phyloP scores from a whole-genome alignment of 805 yeast species.

The Starmera dryadoides region DNA sequence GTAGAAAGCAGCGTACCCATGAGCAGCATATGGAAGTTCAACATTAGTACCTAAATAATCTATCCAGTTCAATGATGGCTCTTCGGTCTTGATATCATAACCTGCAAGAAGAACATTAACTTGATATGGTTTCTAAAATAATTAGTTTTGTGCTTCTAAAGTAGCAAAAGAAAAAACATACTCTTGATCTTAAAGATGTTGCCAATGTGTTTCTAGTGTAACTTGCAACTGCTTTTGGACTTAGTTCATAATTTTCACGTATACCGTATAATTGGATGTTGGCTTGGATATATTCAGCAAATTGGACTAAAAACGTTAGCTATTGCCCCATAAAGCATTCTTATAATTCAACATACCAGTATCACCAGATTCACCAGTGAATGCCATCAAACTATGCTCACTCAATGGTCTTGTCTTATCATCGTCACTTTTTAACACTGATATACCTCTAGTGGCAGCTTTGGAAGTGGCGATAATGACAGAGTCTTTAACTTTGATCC shows the following conservation, averaged over 20 bases:
- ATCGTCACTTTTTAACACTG: conserved; percentile 70
- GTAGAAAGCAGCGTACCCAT: conserved; percentile 97
- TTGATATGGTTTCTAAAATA: conserved; percentile 71
- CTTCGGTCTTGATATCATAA: conserved; percentile 48
- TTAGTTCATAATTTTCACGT: conserved; percentile 75
- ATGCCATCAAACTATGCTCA: conserved; percentile 76
- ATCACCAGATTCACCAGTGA: conserved; percentile 94
- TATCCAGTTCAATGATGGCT: conserved; percentile 75
- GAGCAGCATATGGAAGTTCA: conserved; percentile 92
- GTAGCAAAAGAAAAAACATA: conserved; percentile 6
- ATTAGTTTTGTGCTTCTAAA: neutral
- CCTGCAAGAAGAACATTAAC: conserved; percentile 90
- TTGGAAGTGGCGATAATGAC: conserved; percentile 91
- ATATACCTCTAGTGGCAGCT: conserved; percentile 87
- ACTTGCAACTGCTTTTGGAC: conserved; percentile 81
- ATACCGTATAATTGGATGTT: conserved; percentile 82
- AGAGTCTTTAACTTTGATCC: conserved; percentile 73
- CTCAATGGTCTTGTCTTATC: conserved; percentile 75
- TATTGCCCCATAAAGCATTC: too few species aligned
- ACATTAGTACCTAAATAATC: conserved; percentile 92
- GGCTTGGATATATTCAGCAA: conserved; percentile 91
- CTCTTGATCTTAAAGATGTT: conserved; percentile 76
- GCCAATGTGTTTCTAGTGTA: conserved; percentile 88
- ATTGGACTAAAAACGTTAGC: conserved; percentile 58
- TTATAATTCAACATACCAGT: conserved; percentile 33